Evolutionary conservation across 257 asterid species (phyloP).

Genomic region (Solanum raphanifolium): DNA sequence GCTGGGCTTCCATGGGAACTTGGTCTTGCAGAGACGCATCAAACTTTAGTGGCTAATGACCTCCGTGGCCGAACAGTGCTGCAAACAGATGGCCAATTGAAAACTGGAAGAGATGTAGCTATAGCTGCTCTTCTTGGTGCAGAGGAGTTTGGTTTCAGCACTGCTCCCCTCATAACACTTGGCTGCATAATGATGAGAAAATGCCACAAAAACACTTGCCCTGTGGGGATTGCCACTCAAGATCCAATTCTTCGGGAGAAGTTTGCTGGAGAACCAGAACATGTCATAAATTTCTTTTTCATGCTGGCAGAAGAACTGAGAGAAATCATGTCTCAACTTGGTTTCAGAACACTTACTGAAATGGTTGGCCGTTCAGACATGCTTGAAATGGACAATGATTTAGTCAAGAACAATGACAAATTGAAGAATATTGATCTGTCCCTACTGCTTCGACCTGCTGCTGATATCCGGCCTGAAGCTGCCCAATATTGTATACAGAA

Average conservation of each 20-base stretch:
- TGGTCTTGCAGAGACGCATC: slow-evolving; percentile 99
- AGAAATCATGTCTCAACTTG: slow-evolving; percentile 89
- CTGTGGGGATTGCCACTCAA: slow-evolving; percentile 98
- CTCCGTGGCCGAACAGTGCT: slow-evolving; percentile 93
- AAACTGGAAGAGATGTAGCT: slow-evolving; percentile 97
- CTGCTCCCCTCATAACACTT: slow-evolving; percentile 93
- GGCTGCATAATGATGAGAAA: slow-evolving; percentile 99
- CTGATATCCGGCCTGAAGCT: slow-evolving; percentile 95
- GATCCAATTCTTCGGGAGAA: slow-evolving; percentile 94
- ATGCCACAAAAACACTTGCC: slow-evolving; percentile 98
- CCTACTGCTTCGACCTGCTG: slow-evolving; percentile 85
- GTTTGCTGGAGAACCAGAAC: slow-evolving; percentile 97
- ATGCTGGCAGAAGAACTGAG: slow-evolving; percentile 96
- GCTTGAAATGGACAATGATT: slow-evolving; percentile 79
- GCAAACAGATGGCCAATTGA: slow-evolving; percentile 96
- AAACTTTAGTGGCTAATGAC: slow-evolving; percentile 94
- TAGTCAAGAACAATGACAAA: slow-evolving; percentile 68
- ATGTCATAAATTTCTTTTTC: slow-evolving; percentile 93
- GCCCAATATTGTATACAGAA: slow-evolving; percentile 93
- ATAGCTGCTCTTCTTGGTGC: slow-evolving; percentile 99
- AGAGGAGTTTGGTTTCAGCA: slow-evolving; percentile 98
- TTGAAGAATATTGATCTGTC: slow-evolving; percentile 82
- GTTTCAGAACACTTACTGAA: slow-evolving; percentile 71
- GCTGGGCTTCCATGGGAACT: slow-evolving; percentile 99
- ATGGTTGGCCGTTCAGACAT: slow-evolving; percentile 98